Evolutionary conservation across 2,329 filamentous ascomycete species (phyloP), one percentile per base, ranked within the genome.

Genomic region (Dothideomycetes sp.): DNA sequence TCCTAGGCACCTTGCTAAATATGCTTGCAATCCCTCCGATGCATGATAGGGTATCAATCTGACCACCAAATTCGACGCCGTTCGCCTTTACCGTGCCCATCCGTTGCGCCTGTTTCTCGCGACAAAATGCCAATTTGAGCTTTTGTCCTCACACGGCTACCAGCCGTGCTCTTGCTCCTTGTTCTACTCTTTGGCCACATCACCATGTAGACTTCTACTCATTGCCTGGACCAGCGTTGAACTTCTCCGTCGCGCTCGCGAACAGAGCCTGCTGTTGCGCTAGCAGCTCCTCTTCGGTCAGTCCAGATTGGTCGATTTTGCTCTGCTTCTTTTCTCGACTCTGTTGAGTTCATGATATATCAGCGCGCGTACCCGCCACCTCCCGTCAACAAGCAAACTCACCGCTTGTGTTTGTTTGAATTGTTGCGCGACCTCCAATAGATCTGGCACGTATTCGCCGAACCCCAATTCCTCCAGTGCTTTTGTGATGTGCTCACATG

Each of bases 401-500:
- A 91, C 89, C 76, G 91, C 94, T 60, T 95, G 77, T 38, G 83
- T 79, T 57, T 93, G 87, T 63, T 94, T 95, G 61, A 95, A 91
- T 56, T 94, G 84, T 40, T 81, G 80, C 2, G 88, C 88, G 8
- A 91, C 86, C 49, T 86, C 84, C 41, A 87, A 65, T 10, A 98
- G 85, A 44, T 88, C 84, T 12, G 81, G 77, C 5, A 98, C 84
- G 56, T 96, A 98, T 52, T 94, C 87, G 8, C 79, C 74, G 60
- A 96, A 98, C 2, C 89, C 91, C 15, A 98, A 75, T 53, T 94
- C 84, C 52, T 89, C 84, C 31, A 98, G 73, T 1, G 91, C 91
- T 56, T 89, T 89, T 56, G 89, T 93, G 53, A 98, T 93, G 66
- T 98, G 91, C 55, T 98, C 91, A 61, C 86, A 94, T 10, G 89